Conservation (phyloP, 306 rosid genomes). For the Cicer judaicum region DNA sequence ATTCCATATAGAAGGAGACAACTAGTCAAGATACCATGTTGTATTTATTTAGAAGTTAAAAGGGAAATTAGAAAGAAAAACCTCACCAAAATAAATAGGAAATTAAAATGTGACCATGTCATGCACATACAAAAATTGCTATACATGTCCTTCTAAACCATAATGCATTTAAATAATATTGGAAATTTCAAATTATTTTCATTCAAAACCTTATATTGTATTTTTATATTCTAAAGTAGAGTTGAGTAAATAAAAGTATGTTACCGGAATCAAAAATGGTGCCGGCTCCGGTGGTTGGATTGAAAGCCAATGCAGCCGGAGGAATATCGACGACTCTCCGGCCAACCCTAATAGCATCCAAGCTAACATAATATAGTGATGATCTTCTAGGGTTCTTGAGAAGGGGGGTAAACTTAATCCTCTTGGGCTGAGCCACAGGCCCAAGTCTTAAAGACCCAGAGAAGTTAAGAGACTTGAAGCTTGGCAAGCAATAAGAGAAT, state of each 20-base stretch:
- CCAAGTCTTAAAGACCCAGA: conserved; percentile 94
- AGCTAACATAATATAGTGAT: conserved; percentile 80
- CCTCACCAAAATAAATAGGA: too few species aligned
- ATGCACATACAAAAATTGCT: background rate
- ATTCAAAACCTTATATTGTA: too few species aligned
- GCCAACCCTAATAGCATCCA: conserved; percentile 79
- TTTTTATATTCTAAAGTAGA: background rate
- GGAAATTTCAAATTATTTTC: background rate
- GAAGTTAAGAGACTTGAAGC: conserved; percentile 76
- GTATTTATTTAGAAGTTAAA: too few species aligned
- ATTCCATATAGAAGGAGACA: background rate
- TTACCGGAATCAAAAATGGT: conserved; percentile 90
- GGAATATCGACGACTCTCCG: conserved; percentile 74
- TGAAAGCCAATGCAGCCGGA: conserved; percentile 65
- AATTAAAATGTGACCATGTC: background rate
- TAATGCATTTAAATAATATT: conserved; percentile 8
- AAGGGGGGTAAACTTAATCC: conserved; percentile 86
- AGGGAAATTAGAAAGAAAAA: too few species aligned
- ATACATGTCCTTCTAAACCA: background rate
- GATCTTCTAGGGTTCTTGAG: conserved; percentile 85
- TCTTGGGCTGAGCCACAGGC: conserved; percentile 78
- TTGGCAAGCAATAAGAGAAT: conserved; percentile 93
- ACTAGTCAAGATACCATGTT: background rate
- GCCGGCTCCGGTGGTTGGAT: conserved; percentile 83
- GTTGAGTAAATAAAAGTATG: background rate